These are phyloP conservation scores for Acorus gramineus DNA, from an alignment of 106 monocot species.

Conservation along the genomic window DNA sequence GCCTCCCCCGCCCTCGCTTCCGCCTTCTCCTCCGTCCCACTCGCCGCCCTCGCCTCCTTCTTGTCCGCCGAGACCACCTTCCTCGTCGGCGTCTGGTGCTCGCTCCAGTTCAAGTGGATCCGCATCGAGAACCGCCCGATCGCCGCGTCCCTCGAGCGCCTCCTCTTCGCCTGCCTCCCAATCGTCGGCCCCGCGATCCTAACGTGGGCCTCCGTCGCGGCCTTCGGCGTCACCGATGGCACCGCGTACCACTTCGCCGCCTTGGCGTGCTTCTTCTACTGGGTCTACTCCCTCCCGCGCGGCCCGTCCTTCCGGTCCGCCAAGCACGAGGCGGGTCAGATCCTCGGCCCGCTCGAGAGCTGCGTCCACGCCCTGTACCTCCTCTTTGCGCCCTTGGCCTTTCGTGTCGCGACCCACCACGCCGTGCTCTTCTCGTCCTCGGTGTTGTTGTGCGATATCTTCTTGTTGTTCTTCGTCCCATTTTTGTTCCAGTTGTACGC, in stretches of 20 bases:
- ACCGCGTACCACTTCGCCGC: conserved; percentile 59
- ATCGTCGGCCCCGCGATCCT: conserved; percentile 54
- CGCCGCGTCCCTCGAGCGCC: conserved; percentile 50
- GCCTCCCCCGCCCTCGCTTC: conserved; percentile 13
- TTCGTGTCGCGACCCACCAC: conserved; percentile 65
- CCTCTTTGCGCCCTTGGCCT: conserved; percentile 57
- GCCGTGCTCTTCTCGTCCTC: conserved; percentile 53
- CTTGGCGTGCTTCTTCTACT: conserved; percentile 67
- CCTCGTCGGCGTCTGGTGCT: conserved; percentile 78
- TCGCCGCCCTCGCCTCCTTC: conserved; percentile 48
- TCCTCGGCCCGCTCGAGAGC: conserved; percentile 69
- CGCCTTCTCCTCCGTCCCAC: conserved; percentile 28
- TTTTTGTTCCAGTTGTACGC: conserved; percentile 90
- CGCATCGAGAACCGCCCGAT: conserved; percentile 76
- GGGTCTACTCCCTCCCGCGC: conserved; percentile 77
- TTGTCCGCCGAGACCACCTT: conserved; percentile 61
- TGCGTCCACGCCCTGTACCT: conserved; percentile 83
- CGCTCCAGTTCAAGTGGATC: conserved; percentile 81
- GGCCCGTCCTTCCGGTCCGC: conserved; percentile 41
- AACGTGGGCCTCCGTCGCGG: conserved; percentile 72
- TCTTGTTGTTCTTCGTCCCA: conserved; percentile 82
- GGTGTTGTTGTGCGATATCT: conserved; percentile 46
- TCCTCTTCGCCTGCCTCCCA: conserved; percentile 81
- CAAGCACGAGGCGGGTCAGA: conserved; percentile 38
- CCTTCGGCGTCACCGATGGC: conserved; percentile 52